phyloP scores from a whole-genome alignment of 2,329 filamentous ascomycete genomes.

The Diaporthe eres region DNA sequence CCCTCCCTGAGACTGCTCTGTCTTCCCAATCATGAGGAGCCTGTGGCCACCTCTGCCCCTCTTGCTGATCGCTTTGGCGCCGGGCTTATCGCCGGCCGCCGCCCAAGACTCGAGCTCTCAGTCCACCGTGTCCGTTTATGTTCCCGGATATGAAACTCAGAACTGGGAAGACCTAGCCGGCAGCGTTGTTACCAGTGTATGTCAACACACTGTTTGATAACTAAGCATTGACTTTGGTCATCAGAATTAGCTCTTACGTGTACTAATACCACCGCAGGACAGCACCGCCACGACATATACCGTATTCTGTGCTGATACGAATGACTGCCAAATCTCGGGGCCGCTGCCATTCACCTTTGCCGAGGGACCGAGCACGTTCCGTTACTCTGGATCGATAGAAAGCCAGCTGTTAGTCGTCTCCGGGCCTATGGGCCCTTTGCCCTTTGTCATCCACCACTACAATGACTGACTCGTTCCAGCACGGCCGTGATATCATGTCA shows the following conservation, averaged over 20 bases:
- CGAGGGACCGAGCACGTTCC: slow-evolving; percentile 60
- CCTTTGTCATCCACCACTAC: slow-evolving; percentile 12
- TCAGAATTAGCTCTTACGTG: neutral
- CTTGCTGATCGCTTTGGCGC: slow-evolving; percentile 35
- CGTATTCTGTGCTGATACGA: slow-evolving; percentile 61
- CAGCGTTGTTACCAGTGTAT: slow-evolving; percentile 60
- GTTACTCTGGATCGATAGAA: slow-evolving; percentile 35
- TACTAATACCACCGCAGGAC: slow-evolving; percentile 50
- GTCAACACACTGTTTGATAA: slow-evolving; percentile 45
- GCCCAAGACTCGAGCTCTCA: slow-evolving; percentile 47
- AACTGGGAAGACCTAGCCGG: slow-evolving; percentile 62
- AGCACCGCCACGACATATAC: slow-evolving; percentile 60
- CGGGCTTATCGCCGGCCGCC: slow-evolving; percentile 41
- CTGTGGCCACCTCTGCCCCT: slow-evolving; percentile 33
- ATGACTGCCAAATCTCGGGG: slow-evolving; percentile 59
- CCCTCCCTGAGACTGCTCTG: slow-evolving; percentile 17
- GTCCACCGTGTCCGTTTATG: slow-evolving; percentile 59
- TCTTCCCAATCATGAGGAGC: slow-evolving; percentile 35
- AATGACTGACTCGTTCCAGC: slow-evolving; percentile 46
- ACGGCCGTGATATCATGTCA: slow-evolving; percentile 61
- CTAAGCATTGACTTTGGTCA: neutral
- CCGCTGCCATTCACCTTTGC: slow-evolving; percentile 63
- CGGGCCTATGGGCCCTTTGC: neutral
- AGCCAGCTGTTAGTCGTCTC: slow-evolving; percentile 25
- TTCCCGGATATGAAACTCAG: slow-evolving; percentile 59